These are phyloP conservation scores for Ormosia semicastrata DNA, from an alignment of 306 rosid species.

Conservation along the genomic window DNA sequence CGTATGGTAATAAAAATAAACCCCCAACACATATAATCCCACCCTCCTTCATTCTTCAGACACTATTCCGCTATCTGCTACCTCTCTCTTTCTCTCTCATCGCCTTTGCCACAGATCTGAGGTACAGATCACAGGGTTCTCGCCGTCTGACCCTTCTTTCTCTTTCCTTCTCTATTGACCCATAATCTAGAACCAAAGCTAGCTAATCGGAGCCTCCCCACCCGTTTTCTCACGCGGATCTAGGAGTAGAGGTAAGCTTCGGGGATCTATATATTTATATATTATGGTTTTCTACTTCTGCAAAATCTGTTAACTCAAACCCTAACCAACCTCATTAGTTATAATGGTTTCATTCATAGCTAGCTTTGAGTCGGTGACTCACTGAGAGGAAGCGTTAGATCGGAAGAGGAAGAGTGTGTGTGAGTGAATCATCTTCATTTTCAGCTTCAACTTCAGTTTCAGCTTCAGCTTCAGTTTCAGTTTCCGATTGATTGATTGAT, in stretches of 20 bases:
- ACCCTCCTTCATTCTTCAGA: conserved; percentile 1
- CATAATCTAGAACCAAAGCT: background rate
- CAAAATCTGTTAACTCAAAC: background rate
- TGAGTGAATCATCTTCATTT: background rate
- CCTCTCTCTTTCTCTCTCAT: background rate
- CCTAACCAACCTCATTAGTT: background rate
- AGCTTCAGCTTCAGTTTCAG: background rate
- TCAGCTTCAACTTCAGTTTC: background rate
- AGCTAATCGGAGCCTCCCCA: conserved; percentile 19
- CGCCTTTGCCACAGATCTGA: conserved; percentile 24
- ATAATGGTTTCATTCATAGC: background rate
- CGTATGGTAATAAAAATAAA: conserved; percentile 21
- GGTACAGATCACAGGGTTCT: conserved; percentile 1
- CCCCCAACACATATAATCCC: conserved; percentile 9
- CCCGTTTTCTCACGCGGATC: conserved; percentile 40
- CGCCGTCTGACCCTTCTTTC: conserved; percentile 8
- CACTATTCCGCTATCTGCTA: conserved; percentile 3
- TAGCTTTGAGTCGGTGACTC: conserved; percentile 8
- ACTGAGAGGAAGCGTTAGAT: background rate
- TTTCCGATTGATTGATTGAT: background rate
- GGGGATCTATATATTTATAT: background rate
- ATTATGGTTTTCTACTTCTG: conserved; percentile 18
- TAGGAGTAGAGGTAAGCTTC: conserved; percentile 27
- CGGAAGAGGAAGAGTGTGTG: background rate
- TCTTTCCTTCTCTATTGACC: background rate